These are phyloP conservation scores for Capsicum chinense DNA, from an alignment of 257 asterid genomes.

Conservation along the genomic window DNA sequence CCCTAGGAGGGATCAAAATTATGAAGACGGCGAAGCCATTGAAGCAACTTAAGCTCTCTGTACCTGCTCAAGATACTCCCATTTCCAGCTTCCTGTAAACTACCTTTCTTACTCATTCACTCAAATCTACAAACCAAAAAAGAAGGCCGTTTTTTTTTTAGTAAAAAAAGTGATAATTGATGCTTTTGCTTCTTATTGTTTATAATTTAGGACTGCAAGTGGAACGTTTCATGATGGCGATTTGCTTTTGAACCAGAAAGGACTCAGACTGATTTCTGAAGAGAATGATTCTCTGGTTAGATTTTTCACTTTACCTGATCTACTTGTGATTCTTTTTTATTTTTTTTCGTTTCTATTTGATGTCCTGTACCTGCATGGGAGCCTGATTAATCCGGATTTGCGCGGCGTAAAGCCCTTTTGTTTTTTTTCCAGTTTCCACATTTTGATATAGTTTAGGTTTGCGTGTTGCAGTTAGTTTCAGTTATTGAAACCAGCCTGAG, in stretches of 20 bases:
- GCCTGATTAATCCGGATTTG: neutral
- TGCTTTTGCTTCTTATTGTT: neutral
- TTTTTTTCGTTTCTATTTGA: neutral
- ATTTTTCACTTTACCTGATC: neutral
- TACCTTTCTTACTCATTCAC: no score
- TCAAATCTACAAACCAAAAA: no score
- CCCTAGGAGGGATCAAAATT: conserved; percentile 26
- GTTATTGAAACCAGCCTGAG: neutral
- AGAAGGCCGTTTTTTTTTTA: no score
- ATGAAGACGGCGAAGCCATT: conserved; percentile 89
- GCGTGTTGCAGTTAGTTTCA: neutral
- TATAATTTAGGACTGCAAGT: conserved; percentile 76
- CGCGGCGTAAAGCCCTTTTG: neutral
- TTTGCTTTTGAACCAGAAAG: conserved; percentile 77
- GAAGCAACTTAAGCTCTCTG: conserved; percentile 86
- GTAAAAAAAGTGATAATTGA: neutral
- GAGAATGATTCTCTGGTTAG: conserved; percentile 67
- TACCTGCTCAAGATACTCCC: conserved; percentile 78
- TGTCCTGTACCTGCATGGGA: neutral
- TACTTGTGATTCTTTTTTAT: neutral
- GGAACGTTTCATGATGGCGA: conserved; percentile 97
- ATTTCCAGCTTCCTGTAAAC: conserved; percentile 75
- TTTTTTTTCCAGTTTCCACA: neutral
- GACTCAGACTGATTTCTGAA: conserved; percentile 75
- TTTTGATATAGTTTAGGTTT: neutral